phyloP scores from a whole-genome alignment of 2,329 filamentous ascomycete genomes.

The Aspergillus caelatus region DNA sequence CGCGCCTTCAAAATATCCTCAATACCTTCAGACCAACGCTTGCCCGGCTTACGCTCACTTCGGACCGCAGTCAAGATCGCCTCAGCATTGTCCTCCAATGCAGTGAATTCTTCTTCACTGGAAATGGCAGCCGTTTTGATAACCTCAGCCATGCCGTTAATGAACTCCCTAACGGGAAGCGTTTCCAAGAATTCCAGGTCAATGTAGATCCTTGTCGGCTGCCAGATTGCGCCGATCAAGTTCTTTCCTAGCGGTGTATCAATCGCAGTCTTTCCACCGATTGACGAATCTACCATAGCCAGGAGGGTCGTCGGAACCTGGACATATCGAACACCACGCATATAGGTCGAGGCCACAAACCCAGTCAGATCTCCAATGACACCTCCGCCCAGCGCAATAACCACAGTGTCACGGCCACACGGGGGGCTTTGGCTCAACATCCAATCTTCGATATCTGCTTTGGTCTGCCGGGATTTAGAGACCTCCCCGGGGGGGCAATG shows the following conservation, averaged over 20 bases:
- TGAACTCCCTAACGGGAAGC: conserved; percentile 85
- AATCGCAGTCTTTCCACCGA: conserved; percentile 97
- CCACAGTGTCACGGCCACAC: conserved; percentile 93
- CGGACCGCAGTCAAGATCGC: conserved; percentile 74
- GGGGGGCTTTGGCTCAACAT: conserved; percentile 76
- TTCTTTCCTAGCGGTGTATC: conserved; percentile 97
- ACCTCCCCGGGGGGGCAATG: conserved; percentile 87
- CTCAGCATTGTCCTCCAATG: conserved; percentile 79
- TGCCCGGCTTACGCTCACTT: conserved; percentile 58
- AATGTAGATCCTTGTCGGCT: conserved; percentile 90
- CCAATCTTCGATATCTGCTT: conserved; percentile 97
- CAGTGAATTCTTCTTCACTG: conserved; percentile 81
- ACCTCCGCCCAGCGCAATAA: conserved; percentile 91
- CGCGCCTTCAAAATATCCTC: conserved; percentile 72
- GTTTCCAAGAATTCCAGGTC: conserved; percentile 91
- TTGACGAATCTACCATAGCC: conserved; percentile 97
- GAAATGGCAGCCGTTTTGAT: conserved; percentile 98
- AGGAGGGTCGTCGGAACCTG: conserved; percentile 95
- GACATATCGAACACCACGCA: conserved; percentile 94
- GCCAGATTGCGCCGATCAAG: conserved; percentile 93
- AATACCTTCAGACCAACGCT: conserved; percentile 70
- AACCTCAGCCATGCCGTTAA: conserved; percentile 99
- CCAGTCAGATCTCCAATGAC: conserved; percentile 98
- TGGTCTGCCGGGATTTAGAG: conserved; percentile 90
- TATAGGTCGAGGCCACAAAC: conserved; percentile 96